These are phyloP conservation scores for Trypanosoma platydactyli DNA, from an alignment of 208 protist genomes.

Conservation along the genomic window DNA sequence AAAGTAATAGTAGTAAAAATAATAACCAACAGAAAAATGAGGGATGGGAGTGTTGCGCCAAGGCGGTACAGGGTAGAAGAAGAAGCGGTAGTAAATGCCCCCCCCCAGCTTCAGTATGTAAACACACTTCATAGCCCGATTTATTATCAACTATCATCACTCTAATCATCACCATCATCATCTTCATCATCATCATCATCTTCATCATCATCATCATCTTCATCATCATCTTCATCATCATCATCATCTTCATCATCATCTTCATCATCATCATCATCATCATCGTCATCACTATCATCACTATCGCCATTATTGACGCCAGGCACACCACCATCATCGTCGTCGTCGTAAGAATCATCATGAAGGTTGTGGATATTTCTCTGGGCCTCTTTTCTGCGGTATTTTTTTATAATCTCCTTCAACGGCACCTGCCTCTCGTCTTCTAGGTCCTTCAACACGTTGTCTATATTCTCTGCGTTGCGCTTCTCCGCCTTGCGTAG, in stretches of 20 bases:
- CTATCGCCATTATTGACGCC: constrained; percentile 35
- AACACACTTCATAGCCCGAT: too few relatives aligned
- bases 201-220: constrained; percentile 41
- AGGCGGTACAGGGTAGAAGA: not conserved
- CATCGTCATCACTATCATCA: constrained; percentile 29
- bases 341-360: constrained; percentile 28
- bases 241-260: constrained; percentile 36
- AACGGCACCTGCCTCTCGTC: constrained; percentile 81
- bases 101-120: too few relatives aligned
- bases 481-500: constrained; percentile 65
- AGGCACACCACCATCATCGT: constrained; percentile 31
- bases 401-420: constrained; percentile 75
- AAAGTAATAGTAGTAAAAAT: not conserved
- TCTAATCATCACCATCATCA: not conserved
- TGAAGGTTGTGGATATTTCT: constrained; percentile 20
- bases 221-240: constrained; percentile 29
- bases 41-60: too few relatives aligned
- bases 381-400: constrained; percentile 25
- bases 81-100: too few relatives aligned
- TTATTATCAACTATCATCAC: not conserved
- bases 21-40: not conserved
- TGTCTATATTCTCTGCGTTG: constrained; percentile 60
- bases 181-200: constrained; percentile 11
- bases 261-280: constrained; percentile 38
- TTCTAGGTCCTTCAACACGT: constrained; percentile 72